Evolutionary conservation across 805 yeast genomes (phyloP), one percentile per base, ranked within the genome.

Genomic region (Myxozyma kluyveri): DNA sequence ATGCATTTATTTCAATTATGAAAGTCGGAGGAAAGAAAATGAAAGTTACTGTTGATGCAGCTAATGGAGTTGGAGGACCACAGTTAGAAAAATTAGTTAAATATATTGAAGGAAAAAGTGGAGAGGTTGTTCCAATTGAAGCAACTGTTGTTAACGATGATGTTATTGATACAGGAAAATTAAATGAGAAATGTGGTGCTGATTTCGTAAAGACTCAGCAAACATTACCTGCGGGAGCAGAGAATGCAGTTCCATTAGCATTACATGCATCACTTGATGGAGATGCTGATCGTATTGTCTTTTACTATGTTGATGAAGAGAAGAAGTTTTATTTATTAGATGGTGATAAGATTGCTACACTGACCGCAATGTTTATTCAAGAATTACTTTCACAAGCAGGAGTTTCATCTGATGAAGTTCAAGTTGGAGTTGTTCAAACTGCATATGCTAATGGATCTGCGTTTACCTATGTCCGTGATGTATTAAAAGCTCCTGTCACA

Each of bases 381-480:
- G 71, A 72, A 23, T 66, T 83, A 42, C 66, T 82, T 21, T 63
- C 70, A n/a, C 69, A 77, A 44, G 70, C 80, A 5, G 73, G 72
- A 2, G 54, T 75, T 12, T 14, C 33, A 14, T 14, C 12, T 9
- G 22, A 36, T 7, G 61, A 67, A 4, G 53, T 76, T 12, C 67
- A 73, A 23, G 72, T 86, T 52, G 99, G 97, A 6, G 93, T 90
- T 3, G 89, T 93, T 29, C 99, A 93, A 72, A 93, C 99, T 1
- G 99, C 99, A 0, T 93, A 93, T 65, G 99, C 99, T 45, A 93
- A 93, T 67, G 99, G 99, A 9, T 80, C 85, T 4, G 86, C 97
- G 1, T 88, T 98, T 0, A 71, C 77, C 33, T 91, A 80, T 64
- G 73, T 91, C 26, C 75, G 76, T 39, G 70, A 82, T 1, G 73